Base-by-base conservation (phyloP, 148 eudicot species). In the Limonium bicolor region DNA sequence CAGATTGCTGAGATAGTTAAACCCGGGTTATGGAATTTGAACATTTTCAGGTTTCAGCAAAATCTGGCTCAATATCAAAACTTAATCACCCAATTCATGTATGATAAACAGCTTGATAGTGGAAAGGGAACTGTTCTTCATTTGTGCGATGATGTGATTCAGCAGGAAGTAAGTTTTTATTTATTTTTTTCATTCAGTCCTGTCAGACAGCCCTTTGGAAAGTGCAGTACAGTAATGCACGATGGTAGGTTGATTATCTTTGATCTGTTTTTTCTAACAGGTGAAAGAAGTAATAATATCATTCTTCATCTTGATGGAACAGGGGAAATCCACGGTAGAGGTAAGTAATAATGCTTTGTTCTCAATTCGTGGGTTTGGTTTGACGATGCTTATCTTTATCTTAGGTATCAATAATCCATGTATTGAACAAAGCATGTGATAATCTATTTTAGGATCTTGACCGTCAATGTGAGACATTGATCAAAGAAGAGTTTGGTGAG, bases 71-170 rank as follows among this genome's bases (percentile, higher is more conserved):
- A 71, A 12, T 90, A 90, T 66, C 88, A 55, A 70, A 90, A 73
- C 54, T 53, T 90, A 63, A 87, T 85, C 31, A 90, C 99, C 17
- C 82, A 85, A 58, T 90, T 95, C 24, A 90, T 90, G 99, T 90
- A 90, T 57, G 97, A 90, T 66, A 90, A 90, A 59, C 97, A 90
- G 60, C 69, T 90, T 28, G 97, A 90, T 65, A 84, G 97, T 54
- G 95, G 99, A 68, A 80, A 66, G 64, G 95, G 99, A 59, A 90
- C 99, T 51, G 95, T 90, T 69, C 78, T 78, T 41, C 82, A 78
- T 62, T 56, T 71, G 27, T 76, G 77, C 46, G 72, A 86, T 68
- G 96, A 87, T 36, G 71, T 70, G 57, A 58, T 69, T 62, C 80
- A 72, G 64, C 78, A 77, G 58, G 78, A 77, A 60, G 71, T 69